These are phyloP conservation scores for Stramenopiles sp. DNA, from an alignment of 352 stramenopile genomes.

Conservation along the genomic window DNA sequence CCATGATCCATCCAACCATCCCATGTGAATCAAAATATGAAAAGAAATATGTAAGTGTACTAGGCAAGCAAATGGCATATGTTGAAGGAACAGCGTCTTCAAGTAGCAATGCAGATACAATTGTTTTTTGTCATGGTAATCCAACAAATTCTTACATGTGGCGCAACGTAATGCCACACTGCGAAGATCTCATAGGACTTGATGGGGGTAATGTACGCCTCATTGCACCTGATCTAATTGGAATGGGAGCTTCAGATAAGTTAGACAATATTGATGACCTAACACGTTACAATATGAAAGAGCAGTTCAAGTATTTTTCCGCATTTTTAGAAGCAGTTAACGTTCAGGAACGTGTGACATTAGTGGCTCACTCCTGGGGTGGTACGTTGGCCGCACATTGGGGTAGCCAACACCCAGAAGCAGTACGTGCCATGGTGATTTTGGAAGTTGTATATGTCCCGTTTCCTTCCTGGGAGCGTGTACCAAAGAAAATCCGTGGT, in stretches of 20 bases:
- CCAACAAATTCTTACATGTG: constrained; percentile 1
- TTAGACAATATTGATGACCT: constrained; percentile 4
- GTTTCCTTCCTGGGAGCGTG: neutral
- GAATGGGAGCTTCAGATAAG: constrained; percentile 9
- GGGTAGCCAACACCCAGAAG: neutral
- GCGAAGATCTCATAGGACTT: neutral
- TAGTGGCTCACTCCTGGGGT: constrained; percentile 6
- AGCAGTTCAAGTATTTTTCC: constrained; percentile 3
- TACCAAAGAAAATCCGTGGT: constrained; percentile 8
- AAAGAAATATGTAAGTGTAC: neutral
- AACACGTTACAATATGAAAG: neutral
- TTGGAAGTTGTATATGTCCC: neutral
- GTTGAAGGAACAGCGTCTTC: neutral
- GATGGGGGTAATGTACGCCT: neutral
- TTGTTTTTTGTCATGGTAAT: constrained; percentile 4
- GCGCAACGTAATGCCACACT: constrained; percentile 5
- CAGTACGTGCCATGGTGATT: neutral
- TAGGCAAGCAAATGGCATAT: constrained; percentile 4
- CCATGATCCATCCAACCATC: neutral
- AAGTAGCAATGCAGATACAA: neutral
- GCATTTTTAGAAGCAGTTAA: constrained; percentile 7
- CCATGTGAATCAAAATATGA: neutral
- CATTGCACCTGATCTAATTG: constrained; percentile 3
- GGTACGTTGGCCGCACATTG: constrained; percentile 1
- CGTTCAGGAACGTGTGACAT: neutral